phyloP scores from a whole-genome alignment of 208 protist genomes.

The Acanthamoeba triangularis region DNA sequence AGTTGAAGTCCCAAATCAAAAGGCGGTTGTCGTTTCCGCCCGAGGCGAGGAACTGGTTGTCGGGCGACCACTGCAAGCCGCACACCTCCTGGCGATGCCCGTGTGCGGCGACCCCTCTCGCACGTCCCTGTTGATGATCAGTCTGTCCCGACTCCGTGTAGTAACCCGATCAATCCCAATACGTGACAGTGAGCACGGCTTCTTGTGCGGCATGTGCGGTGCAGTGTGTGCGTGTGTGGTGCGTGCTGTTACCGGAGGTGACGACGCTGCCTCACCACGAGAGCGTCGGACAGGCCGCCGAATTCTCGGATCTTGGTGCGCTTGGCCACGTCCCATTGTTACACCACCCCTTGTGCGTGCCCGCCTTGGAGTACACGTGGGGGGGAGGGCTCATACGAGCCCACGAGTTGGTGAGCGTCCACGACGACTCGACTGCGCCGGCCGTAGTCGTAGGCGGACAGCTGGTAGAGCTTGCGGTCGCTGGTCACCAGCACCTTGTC shows the following conservation, averaged over 20 bases:
- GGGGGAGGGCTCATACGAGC: too few species aligned
- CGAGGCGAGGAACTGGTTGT: constrained; percentile 96
- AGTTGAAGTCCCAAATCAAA: constrained; percentile 95
- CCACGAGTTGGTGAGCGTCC: too few species aligned
- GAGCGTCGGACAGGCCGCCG: constrained; percentile 91
- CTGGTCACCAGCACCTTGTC: too few species aligned
- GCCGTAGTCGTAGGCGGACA: too few species aligned
- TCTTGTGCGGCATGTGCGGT: too few species aligned
- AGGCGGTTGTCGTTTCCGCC: constrained; percentile 99
- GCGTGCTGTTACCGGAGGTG: constrained; percentile 91
- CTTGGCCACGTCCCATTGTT: constrained; percentile 89
- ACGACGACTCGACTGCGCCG: too few species aligned
- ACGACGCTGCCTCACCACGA: constrained; percentile 96
- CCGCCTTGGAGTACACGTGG: too few species aligned
- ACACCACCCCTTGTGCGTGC: constrained; percentile 88
- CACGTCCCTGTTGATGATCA: constrained; percentile 95
- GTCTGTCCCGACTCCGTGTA: constrained; percentile 93
- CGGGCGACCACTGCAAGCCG: constrained; percentile 97
- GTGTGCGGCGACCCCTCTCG: constrained; percentile 41
- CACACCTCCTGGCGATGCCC: constrained; percentile 96
- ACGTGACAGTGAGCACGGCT: neutral
- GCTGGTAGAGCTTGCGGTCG: too few species aligned
- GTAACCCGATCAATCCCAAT: neutral
- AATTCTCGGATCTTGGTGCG: constrained; percentile 93
- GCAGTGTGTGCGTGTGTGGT: too few species aligned